Evolutionary conservation across 225 moss, liverwort and hornwort species (phyloP).

Genomic region (Takakia lepidozioides): DNA sequence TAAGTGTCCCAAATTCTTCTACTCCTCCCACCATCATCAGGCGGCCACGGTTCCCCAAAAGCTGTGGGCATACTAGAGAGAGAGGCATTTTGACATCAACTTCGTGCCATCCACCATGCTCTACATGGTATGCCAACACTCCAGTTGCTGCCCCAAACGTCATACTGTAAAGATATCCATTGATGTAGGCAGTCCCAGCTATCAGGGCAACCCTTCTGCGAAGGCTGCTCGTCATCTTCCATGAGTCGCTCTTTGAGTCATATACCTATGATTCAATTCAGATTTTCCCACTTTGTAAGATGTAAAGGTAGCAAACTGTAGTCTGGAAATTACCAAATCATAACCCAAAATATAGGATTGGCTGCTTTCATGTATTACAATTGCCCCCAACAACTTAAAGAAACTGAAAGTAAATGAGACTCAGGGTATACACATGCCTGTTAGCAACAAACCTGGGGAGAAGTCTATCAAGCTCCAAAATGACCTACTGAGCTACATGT

Average conservation of each 20-base stretch:
- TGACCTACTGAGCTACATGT: no score
- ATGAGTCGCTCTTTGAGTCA: constrained; percentile 61
- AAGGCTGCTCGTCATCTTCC: constrained; percentile 70
- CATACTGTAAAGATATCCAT: constrained; percentile 68
- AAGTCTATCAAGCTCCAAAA: no score
- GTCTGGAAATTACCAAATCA: no score
- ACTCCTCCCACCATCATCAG: constrained; percentile 87
- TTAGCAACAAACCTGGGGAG: no score
- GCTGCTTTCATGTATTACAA: neutral
- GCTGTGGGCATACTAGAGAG: constrained; percentile 51
- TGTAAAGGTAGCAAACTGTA: no score
- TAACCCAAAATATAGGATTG: no score
- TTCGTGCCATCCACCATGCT: constrained; percentile 70
- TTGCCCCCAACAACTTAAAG: neutral
- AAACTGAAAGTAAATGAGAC: neutral
- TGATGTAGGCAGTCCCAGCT: constrained; percentile 55
- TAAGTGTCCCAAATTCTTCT: constrained; percentile 53
- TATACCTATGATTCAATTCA: constrained; percentile 78
- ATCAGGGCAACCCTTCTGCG: constrained; percentile 62
- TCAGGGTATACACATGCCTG: no score
- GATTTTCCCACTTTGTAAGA: no score
- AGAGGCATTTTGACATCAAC: constrained; percentile 59
- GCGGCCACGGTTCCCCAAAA: constrained; percentile 60
- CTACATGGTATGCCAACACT: constrained; percentile 64
- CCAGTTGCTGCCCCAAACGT: constrained; percentile 54